phyloP scores from a whole-genome alignment of 2,329 filamentous ascomycete species.

The Clonostachys chloroleuca region DNA sequence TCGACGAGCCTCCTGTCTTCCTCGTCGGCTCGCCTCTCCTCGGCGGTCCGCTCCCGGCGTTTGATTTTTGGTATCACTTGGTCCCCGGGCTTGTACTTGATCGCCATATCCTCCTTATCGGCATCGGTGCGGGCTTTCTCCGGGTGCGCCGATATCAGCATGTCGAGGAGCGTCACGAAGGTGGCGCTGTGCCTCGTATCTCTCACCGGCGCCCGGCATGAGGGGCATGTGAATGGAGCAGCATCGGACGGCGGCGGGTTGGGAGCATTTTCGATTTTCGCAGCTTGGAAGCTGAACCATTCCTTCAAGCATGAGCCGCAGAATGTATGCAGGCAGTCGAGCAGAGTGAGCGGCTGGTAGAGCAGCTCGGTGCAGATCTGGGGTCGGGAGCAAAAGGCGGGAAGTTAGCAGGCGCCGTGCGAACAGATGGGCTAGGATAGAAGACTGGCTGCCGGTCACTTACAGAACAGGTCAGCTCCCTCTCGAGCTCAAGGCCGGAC shows the following conservation, averaged over 20 bases:
- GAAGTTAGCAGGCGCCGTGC: background rate
- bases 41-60: slow-evolving; percentile 42
- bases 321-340: slow-evolving; percentile 93
- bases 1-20: slow-evolving; percentile 68
- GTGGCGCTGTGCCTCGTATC: slow-evolving; percentile 88
- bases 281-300: slow-evolving; percentile 85
- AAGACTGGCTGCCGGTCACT: slow-evolving; percentile 21
- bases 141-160: slow-evolving; percentile 79
- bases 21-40: slow-evolving; percentile 52
- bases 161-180: slow-evolving; percentile 83
- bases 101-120: slow-evolving; percentile 73
- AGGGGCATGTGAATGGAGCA: slow-evolving; percentile 77
- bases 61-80: slow-evolving; percentile 65
- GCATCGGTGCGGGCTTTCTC: slow-evolving; percentile 62
- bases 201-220: slow-evolving; percentile 82
- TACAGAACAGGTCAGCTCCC: slow-evolving; percentile 93
- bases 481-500: slow-evolving; percentile 70
- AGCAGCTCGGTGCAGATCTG: slow-evolving; percentile 97
- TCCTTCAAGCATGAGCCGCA: slow-evolving; percentile 93
- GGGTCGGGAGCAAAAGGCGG: slow-evolving; percentile 1
- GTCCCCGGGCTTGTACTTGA: slow-evolving; percentile 77
- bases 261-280: slow-evolving; percentile 46
- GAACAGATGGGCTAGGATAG: background rate
- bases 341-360: slow-evolving; percentile 83
- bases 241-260: slow-evolving; percentile 41